phyloP scores from a whole-genome alignment of 345 rosid genomes.

The Eucalyptus cloeziana region DNA sequence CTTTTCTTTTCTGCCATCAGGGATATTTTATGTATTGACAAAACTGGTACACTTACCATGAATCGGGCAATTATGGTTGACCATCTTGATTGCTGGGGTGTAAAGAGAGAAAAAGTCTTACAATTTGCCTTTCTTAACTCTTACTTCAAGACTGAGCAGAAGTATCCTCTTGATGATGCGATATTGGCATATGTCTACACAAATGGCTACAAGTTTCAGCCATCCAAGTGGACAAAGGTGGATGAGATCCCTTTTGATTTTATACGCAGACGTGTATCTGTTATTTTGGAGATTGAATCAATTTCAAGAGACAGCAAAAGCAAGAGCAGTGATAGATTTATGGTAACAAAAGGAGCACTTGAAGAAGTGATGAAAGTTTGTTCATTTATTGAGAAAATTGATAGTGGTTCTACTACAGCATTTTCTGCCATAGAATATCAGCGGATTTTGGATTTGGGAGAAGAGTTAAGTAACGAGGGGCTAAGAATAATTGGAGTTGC shows the following conservation, averaged over 20 bases:
- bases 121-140: constrained; percentile 55
- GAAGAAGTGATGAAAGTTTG: constrained; percentile 62
- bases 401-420: constrained; percentile 2
- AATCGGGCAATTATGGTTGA: constrained; percentile 39
- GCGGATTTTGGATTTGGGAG: constrained; percentile 34
- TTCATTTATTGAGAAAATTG: constrained; percentile 29
- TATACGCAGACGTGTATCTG: constrained; percentile 42
- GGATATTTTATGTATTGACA: constrained; percentile 71
- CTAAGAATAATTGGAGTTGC: constrained; percentile 44
- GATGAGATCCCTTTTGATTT: constrained; percentile 68
- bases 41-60: constrained; percentile 75
- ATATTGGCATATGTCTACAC: constrained; percentile 59
- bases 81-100: constrained; percentile 48
- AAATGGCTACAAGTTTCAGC: constrained; percentile 48
- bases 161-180: constrained; percentile 71
- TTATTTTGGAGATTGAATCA: constrained; percentile 35
- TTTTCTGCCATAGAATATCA: constrained; percentile 25
- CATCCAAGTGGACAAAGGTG: constrained; percentile 48
- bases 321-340: constrained; percentile 6
- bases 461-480: constrained; percentile 49
- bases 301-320: constrained; percentile 1
- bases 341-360: constrained; percentile 59
- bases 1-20: constrained; percentile 2
- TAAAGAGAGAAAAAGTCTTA: constrained; percentile 33
- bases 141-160: constrained; percentile 66